Percentiles rank a stretch among this genome's conserved stretches.
Evolutionary conservation across 1,284 basidiomycete species (phyloP).

Genomic region (Ceratobasidium theobromae): DNA sequence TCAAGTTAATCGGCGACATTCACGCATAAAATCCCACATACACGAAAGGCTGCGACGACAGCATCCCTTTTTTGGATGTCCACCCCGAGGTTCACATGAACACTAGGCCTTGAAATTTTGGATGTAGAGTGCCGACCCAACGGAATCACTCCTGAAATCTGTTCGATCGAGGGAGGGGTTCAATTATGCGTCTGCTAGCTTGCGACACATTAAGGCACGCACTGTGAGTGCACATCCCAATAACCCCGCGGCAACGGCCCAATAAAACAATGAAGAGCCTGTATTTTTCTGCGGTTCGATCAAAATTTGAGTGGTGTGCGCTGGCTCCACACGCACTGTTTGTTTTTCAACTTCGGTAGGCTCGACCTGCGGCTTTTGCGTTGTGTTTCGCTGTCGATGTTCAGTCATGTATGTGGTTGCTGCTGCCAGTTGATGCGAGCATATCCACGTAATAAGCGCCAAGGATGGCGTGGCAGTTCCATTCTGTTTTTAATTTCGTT

Average conservation of each 20-base stretch:
- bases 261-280: neutral
- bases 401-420: conserved; percentile 11
- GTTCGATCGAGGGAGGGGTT: neutral
- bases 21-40: conserved; percentile 44
- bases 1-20: neutral
- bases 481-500: neutral
- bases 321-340: neutral
- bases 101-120: conserved; percentile 29
- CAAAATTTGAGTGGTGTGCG: neutral
- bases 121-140: neutral
- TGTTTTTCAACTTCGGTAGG: neutral
- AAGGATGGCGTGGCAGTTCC: neutral
- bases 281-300: neutral
- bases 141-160: conserved; percentile 22
- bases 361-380: neutral
- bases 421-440: neutral
- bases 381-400: conserved; percentile 2
- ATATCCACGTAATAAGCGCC: neutral
- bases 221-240: conserved; percentile 11
- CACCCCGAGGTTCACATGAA: conserved; percentile 47
- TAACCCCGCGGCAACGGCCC: conserved; percentile 11
- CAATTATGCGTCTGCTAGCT: neutral
- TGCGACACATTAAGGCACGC: neutral
- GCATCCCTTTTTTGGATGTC: conserved; percentile 67
- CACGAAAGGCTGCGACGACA: conserved; percentile 75